Conservation (phyloP, 768 basidiomycete species). For the Amanita pseudoporphyria region DNA sequence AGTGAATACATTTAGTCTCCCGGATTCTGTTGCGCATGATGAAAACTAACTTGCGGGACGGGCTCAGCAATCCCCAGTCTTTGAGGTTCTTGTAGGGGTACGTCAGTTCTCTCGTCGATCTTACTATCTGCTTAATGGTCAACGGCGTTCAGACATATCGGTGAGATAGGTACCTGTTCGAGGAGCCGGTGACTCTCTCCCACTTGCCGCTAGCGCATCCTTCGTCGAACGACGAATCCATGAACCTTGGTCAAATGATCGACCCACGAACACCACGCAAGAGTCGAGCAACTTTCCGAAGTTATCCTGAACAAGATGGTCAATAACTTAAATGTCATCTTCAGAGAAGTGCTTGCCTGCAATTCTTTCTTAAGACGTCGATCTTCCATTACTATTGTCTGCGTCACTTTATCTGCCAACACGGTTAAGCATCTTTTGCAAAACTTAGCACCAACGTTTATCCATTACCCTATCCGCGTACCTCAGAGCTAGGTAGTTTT, state of each 20-base stretch:
- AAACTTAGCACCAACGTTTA: background rate
- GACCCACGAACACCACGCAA: slow-evolving; percentile 63
- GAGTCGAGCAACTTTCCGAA: slow-evolving; percentile 81
- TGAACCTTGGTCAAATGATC: slow-evolving; percentile 63
- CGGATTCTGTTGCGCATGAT: background rate
- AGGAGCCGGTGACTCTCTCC: slow-evolving; percentile 60
- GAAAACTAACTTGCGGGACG: background rate
- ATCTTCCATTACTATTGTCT: slow-evolving; percentile 90
- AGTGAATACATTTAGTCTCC: background rate
- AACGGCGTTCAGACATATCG: background rate
- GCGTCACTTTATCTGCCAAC: slow-evolving; percentile 73
- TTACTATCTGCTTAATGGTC: slow-evolving; percentile 25
- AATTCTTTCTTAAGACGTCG: slow-evolving; percentile 79
- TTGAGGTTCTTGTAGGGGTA: slow-evolving; percentile 7
- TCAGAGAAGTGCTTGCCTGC: slow-evolving; percentile 39
- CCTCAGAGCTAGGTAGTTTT: slow-evolving; percentile 68
- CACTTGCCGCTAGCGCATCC: slow-evolving; percentile 52
- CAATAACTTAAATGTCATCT: background rate
- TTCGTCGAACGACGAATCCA: slow-evolving; percentile 70
- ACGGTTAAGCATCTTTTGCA: slow-evolving; percentile 58
- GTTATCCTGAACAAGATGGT: slow-evolving; percentile 43
- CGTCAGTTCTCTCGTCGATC: slow-evolving; percentile 23
- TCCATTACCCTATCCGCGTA: slow-evolving; percentile 21
- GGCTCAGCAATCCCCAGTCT: slow-evolving; percentile 28
- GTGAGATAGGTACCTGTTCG: slow-evolving; percentile 34